Conservation (phyloP, 2,329 filamentous ascomycete genomes). For the Cadophora luteo-olivacea region DNA sequence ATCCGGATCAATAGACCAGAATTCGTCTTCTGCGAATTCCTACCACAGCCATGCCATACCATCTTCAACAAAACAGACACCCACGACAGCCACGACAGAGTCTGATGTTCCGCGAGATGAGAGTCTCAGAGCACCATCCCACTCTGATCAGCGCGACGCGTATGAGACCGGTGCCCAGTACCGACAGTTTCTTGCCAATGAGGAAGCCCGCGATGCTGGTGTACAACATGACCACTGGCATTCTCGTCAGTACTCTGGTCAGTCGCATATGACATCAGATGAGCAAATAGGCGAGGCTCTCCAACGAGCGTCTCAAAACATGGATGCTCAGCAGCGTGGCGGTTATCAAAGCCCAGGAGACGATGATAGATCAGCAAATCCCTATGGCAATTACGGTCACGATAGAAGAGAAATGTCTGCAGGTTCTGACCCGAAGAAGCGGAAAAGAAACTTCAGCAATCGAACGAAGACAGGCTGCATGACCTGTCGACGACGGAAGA, state of each 20-base stretch:
- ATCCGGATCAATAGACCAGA: slow-evolving; percentile 64
- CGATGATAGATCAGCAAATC: slow-evolving; percentile 46
- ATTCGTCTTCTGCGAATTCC: slow-evolving; percentile 44
- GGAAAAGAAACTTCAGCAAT: slow-evolving; percentile 88
- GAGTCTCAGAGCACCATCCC: slow-evolving; percentile 54
- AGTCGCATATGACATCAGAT: slow-evolving; percentile 55
- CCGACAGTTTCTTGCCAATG: slow-evolving; percentile 35
- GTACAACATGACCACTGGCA: slow-evolving; percentile 39
- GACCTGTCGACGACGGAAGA: slow-evolving; percentile 90
- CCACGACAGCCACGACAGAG: slow-evolving; percentile 43
- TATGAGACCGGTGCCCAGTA: slow-evolving; percentile 39
- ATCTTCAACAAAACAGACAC: slow-evolving; percentile 45
- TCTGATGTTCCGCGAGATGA: slow-evolving; percentile 50
- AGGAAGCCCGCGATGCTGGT: slow-evolving; percentile 35
- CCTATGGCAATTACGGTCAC: slow-evolving; percentile 46
- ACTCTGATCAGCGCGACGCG: slow-evolving; percentile 46
- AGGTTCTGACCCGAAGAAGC: slow-evolving; percentile 69
- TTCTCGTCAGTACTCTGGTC: slow-evolving; percentile 47
- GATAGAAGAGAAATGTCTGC: slow-evolving; percentile 46
- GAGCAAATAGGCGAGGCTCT: slow-evolving; percentile 58
- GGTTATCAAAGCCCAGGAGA: slow-evolving; percentile 47
- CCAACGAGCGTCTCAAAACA: slow-evolving; percentile 53
- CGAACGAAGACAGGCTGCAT: slow-evolving; percentile 95
- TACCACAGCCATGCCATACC: slow-evolving; percentile 47
- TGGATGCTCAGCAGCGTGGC: slow-evolving; percentile 47